These are phyloP conservation scores for Cyclotella choctawhatcheeana DNA, from an alignment of 108 stramenopile species.

Conservation along the genomic window DNA sequence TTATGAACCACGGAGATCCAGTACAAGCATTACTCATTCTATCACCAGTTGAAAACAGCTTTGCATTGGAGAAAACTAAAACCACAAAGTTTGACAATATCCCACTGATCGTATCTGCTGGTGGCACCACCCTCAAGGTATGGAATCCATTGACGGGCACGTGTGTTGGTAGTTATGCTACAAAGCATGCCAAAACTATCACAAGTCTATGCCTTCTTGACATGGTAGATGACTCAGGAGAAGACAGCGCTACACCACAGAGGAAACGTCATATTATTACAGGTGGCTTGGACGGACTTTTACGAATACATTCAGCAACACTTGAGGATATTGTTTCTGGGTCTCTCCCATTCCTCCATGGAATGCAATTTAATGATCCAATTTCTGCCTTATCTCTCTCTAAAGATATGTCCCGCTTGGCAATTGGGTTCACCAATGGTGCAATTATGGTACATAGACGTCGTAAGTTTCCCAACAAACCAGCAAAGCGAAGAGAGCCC, in stretches of 20 bases:
- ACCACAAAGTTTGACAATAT: constrained; percentile 44
- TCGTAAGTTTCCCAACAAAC: constrained; percentile 17
- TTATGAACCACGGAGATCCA: constrained; percentile 81
- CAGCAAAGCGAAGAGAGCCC: constrained; percentile 43
- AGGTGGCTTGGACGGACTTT: constrained; percentile 72
- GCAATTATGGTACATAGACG: constrained; percentile 70
- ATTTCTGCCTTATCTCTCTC: constrained; percentile 70
- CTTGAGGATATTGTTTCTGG: constrained; percentile 45
- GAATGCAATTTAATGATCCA: constrained; percentile 62
- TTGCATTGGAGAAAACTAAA: not conserved
- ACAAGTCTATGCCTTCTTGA: constrained; percentile 66
- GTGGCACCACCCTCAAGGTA: constrained; percentile 80
- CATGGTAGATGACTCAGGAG: constrained; percentile 36
- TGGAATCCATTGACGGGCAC: constrained; percentile 79
- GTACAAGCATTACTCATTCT: constrained; percentile 76
- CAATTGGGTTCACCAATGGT: constrained; percentile 74
- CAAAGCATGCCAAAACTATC: constrained; percentile 87
- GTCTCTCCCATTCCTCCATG: constrained; percentile 65
- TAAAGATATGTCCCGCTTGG: constrained; percentile 62
- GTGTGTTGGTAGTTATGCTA: constrained; percentile 58
- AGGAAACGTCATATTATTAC: constrained; percentile 66
- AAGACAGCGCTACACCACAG: constrained; percentile 2
- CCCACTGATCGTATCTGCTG: constrained; percentile 75
- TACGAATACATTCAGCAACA: constrained; percentile 72
- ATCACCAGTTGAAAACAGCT: constrained; percentile 28